Conservation (phyloP, 1,284 basidiomycete species). For the Ganoderma sinense region DNA sequence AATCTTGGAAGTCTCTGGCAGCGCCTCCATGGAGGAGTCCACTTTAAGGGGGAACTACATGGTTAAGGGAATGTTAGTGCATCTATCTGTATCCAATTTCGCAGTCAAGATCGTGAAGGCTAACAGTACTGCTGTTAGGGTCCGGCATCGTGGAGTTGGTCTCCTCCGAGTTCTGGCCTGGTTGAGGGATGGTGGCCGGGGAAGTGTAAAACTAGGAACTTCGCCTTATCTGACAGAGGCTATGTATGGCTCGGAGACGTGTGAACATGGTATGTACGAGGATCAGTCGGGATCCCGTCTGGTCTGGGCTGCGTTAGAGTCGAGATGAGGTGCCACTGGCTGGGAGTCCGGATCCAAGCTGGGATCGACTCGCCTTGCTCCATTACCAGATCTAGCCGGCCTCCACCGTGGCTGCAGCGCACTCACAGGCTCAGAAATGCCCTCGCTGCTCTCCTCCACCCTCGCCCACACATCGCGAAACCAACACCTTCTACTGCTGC, state of each 20-base stretch:
- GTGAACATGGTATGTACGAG: neutral
- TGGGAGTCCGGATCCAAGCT: neutral
- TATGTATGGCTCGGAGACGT: neutral
- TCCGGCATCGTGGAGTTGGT: neutral
- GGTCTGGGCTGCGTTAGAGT: neutral
- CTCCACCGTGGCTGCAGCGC: too few relatives aligned
- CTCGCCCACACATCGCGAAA: conserved; percentile 48
- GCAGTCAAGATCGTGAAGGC: neutral
- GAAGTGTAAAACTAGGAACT: neutral
- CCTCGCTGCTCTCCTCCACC: conserved; percentile 42
- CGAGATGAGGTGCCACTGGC: neutral
- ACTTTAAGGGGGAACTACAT: conserved; percentile 33
- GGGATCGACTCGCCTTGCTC: too few relatives aligned
- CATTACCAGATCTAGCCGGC: neutral
- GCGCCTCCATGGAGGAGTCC: conserved; percentile 37
- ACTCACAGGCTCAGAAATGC: conserved; percentile 35
- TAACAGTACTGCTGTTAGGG: neutral
- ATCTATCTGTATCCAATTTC: neutral
- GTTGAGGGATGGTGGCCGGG: neutral
- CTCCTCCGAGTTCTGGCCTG: neutral
- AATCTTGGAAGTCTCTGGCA: conserved; percentile 31
- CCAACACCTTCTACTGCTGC: conserved; percentile 63
- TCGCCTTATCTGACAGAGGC: neutral
- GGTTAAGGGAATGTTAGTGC: neutral
- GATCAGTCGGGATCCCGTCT: neutral